Conservation (phyloP, 257 asterid species). For the Striga asiatica region DNA sequence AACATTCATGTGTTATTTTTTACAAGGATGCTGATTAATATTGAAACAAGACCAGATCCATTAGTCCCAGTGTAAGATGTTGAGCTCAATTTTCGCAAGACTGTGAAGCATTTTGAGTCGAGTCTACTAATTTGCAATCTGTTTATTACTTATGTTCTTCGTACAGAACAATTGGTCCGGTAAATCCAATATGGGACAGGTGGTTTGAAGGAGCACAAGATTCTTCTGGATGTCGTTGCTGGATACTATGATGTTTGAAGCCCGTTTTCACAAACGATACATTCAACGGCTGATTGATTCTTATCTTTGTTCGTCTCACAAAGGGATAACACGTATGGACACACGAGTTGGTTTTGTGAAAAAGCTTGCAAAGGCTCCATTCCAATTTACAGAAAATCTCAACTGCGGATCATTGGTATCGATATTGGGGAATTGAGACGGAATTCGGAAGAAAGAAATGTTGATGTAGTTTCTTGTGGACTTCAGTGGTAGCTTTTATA, state of each 20-base stretch:
- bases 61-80: slow-evolving; percentile 52
- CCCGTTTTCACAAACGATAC: not conserved
- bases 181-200: slow-evolving; percentile 70
- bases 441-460: not conserved
- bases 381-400: not conserved
- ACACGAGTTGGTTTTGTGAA: no score
- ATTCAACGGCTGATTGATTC: not conserved
- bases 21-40: slow-evolving; percentile 41
- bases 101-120: not conserved
- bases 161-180: slow-evolving; percentile 59
- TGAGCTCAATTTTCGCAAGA: slow-evolving; percentile 5
- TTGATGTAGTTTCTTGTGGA: not conserved
- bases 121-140: not conserved
- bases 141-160: not conserved
- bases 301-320: not conserved
- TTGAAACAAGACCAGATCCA: slow-evolving; percentile 54
- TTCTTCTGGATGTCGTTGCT: slow-evolving; percentile 67
- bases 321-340: not conserved
- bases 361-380: no score
- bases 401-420: not conserved
- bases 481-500: not conserved
- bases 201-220: slow-evolving; percentile 85
- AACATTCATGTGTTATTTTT: not conserved
- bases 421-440: not conserved
- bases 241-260: slow-evolving; percentile 37